phyloP scores from a whole-genome alignment of 257 asterid genomes.

The Solanum commersonii region DNA sequence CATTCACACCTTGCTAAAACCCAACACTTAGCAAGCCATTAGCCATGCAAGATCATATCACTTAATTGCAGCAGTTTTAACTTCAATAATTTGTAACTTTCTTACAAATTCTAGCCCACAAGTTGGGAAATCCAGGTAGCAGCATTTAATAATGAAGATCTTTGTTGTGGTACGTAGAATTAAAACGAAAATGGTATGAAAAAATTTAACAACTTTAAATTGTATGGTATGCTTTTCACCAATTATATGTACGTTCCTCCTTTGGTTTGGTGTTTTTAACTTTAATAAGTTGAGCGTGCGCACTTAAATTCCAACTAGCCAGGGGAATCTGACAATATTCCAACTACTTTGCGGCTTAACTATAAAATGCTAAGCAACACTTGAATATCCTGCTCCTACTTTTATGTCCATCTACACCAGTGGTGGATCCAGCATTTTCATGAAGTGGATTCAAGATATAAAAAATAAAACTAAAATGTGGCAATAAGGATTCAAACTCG shows the following conservation, averaged over 20 bases:
- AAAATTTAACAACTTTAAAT: neutral
- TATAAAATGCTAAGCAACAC: neutral
- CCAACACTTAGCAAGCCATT: too few relatives aligned
- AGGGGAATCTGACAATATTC: neutral
- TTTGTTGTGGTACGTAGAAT: neutral
- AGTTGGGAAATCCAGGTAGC: neutral
- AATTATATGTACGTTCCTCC: neutral
- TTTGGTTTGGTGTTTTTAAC: neutral
- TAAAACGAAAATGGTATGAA: neutral
- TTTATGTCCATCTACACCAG: neutral
- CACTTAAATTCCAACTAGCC: neutral
- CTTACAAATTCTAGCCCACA: neutral
- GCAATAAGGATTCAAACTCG: too few relatives aligned
- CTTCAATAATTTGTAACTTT: neutral
- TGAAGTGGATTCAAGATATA: too few relatives aligned
- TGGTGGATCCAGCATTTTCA: too few relatives aligned
- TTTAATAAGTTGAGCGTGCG: neutral
- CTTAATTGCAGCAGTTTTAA: neutral
- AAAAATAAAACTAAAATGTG: too few relatives aligned
- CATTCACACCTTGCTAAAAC: too few relatives aligned
- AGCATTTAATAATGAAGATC: neutral
- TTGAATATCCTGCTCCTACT: neutral
- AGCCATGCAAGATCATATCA: neutral
- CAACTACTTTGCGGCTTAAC: neutral
- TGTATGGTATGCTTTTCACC: neutral